Percentiles rank a stretch among this genome's conserved stretches.
These are phyloP conservation scores for Clonostachys byssicola DNA, from an alignment of 2,329 filamentous ascomycete genomes.

Conservation along the genomic window DNA sequence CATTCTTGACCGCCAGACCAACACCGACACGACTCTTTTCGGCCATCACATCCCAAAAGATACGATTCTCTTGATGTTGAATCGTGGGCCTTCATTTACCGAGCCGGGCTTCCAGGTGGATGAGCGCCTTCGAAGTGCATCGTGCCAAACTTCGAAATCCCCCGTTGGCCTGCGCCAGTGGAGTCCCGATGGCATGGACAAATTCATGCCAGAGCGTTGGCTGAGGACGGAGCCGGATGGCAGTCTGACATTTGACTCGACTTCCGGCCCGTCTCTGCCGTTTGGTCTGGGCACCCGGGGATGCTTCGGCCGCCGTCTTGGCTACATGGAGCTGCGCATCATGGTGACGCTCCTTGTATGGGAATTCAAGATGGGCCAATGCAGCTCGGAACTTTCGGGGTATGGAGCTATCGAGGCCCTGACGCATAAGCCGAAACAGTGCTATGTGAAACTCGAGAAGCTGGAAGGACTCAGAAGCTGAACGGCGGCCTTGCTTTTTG, in stretches of 20 bases:
- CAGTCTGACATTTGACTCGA: slow-evolving; percentile 14
- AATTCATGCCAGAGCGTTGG: slow-evolving; percentile 2
- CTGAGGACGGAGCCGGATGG: background rate
- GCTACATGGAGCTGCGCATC: slow-evolving; percentile 18
- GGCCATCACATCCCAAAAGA: slow-evolving; percentile 19
- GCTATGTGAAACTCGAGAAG: slow-evolving; percentile 4
- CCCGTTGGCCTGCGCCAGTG: background rate
- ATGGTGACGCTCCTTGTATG: slow-evolving; percentile 17
- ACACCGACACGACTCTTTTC: slow-evolving; percentile 15
- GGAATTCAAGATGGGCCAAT: slow-evolving; percentile 14
- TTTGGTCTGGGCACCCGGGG: slow-evolving; percentile 27
- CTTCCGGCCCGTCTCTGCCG: slow-evolving; percentile 19
- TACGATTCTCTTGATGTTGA: slow-evolving; percentile 8
- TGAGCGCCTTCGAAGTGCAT: slow-evolving; percentile 4
- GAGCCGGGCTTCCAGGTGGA: slow-evolving; percentile 2
- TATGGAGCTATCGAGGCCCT: slow-evolving; percentile 9
- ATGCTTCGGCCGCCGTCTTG: slow-evolving; percentile 26
- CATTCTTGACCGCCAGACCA: slow-evolving; percentile 3
- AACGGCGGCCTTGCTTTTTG: too few relatives aligned
- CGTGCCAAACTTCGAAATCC: background rate
- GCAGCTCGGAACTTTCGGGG: slow-evolving; percentile 9
- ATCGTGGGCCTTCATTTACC: slow-evolving; percentile 4
- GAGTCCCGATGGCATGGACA: background rate
- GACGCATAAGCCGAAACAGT: slow-evolving; percentile 11
- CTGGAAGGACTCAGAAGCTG: background rate